Conservation (phyloP, 257 asterid species). For the Fraxinus americana region DNA sequence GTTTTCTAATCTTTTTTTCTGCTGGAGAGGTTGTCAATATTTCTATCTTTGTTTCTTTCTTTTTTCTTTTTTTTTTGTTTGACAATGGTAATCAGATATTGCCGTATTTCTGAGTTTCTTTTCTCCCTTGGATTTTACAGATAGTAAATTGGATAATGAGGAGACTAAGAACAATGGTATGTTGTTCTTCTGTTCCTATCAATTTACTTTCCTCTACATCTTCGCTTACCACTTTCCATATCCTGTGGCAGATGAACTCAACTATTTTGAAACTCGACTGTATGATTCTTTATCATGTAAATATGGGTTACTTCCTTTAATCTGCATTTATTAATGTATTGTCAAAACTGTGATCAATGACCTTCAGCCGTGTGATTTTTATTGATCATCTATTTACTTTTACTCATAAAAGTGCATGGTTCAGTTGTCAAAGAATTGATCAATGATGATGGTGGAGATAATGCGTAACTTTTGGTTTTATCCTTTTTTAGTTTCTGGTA, state of each 20-base stretch:
- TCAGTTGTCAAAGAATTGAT: conserved; percentile 2
- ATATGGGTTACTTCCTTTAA: conserved; percentile 1
- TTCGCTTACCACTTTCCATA: conserved; percentile 21
- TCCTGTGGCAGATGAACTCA: background rate
- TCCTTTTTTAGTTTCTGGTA: conserved; percentile 8
- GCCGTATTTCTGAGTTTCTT: conserved; percentile 23
- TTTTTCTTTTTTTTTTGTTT: background rate
- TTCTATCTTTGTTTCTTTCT: background rate
- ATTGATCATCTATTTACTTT: conserved; percentile 10
- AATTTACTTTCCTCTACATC: conserved; percentile 9
- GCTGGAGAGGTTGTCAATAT: background rate
- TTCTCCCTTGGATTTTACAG: conserved; percentile 41
- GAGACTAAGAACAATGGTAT: conserved; percentile 58
- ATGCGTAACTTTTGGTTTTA: conserved; percentile 2
- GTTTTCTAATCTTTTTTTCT: conserved; percentile 2
- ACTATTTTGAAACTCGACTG: background rate
- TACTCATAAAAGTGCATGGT: conserved; percentile 6
- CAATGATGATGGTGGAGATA: background rate
- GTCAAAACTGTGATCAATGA: conserved; percentile 8
- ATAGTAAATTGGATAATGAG: conserved; percentile 67
- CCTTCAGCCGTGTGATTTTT: conserved; percentile 14
- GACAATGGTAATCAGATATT: conserved; percentile 11
- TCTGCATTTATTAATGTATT: background rate
- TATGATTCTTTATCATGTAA: background rate
- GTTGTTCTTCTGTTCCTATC: conserved; percentile 21